Evolutionary conservation across 208 protist species (phyloP).

Genomic region (Trypanosoma cruzi): DNA sequence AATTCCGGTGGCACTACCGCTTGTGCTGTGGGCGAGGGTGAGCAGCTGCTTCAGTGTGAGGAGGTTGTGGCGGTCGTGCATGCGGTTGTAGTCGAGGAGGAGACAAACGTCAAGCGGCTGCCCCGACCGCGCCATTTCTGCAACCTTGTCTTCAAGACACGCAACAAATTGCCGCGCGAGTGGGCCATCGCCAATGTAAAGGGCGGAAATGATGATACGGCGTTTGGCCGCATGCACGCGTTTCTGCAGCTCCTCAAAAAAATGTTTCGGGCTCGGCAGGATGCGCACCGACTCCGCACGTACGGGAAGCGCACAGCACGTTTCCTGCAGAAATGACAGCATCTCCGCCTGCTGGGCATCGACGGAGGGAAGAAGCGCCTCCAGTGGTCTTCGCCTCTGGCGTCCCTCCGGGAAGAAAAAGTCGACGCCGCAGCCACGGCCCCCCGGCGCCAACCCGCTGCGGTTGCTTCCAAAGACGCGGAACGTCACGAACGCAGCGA

Average conservation of each 20-base stretch:
- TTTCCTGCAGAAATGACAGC: conserved; percentile 55
- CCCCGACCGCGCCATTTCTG: conserved; percentile 24
- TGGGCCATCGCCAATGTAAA: conserved; percentile 86
- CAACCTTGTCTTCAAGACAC: conserved; percentile 53
- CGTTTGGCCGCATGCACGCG: conserved; percentile 41
- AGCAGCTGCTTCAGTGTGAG: conserved; percentile 52
- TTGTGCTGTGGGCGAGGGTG: conserved; percentile 19
- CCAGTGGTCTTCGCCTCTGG: conserved; percentile 8
- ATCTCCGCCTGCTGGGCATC: conserved; percentile 39
- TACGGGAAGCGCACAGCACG: conserved; percentile 76
- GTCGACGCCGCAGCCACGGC: conserved; percentile 14
- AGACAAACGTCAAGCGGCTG: conserved; percentile 52
- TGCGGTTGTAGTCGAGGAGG: conserved; percentile 86
- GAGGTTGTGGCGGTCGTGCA: conserved; percentile 68
- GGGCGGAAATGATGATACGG: conserved; percentile 73
- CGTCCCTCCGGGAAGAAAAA: conserved; percentile 28
- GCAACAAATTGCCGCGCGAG: conserved; percentile 55
- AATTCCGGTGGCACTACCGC: conserved; percentile 24
- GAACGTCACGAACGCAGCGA: conserved; percentile 36
- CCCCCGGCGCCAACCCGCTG: conserved; percentile 8
- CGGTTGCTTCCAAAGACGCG: conserved; percentile 37
- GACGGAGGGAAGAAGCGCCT: conserved; percentile 6
- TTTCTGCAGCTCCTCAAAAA: conserved; percentile 65
- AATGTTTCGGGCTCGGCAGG: conserved; percentile 50
- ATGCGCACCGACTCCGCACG: conserved; percentile 46